These are phyloP conservation scores for Alternaria conjuncta DNA, from an alignment of 2,329 filamentous ascomycete species.

Conservation along the genomic window DNA sequence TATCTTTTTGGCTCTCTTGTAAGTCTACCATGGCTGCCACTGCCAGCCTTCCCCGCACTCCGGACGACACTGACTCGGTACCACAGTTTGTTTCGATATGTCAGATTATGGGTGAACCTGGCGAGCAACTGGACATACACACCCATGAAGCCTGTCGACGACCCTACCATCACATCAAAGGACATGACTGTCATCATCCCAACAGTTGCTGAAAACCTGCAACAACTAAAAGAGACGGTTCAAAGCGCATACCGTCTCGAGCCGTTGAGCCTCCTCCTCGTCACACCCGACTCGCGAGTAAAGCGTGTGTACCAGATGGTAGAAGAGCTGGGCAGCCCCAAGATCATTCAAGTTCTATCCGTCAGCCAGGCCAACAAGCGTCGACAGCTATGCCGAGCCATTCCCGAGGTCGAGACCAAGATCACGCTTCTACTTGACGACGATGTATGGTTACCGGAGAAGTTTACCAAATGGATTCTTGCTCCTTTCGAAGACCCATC, in stretches of 20 bases:
- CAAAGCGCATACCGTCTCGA: constrained; percentile 75
- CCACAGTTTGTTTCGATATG: constrained; percentile 81
- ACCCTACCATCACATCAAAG: constrained; percentile 77
- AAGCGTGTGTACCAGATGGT: constrained; percentile 69
- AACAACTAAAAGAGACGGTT: constrained; percentile 82
- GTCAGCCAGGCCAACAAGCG: constrained; percentile 93
- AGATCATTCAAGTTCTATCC: constrained; percentile 74
- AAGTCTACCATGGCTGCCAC: constrained; percentile 22
- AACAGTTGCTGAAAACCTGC: constrained; percentile 85
- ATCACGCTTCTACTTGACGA: constrained; percentile 96
- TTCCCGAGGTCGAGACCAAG: constrained; percentile 80
- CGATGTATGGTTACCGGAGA: constrained; percentile 90
- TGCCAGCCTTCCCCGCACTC: constrained; percentile 8
- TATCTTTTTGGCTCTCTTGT: constrained; percentile 47
- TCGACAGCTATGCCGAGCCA: constrained; percentile 88
- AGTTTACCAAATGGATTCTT: constrained; percentile 87
- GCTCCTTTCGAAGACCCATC: constrained; percentile 85
- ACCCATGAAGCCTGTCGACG: constrained; percentile 80
- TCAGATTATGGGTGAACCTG: constrained; percentile 83
- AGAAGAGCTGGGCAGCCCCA: constrained; percentile 50
- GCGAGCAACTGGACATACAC: constrained; percentile 79
- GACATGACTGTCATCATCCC: constrained; percentile 96
- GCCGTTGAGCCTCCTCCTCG: constrained; percentile 77
- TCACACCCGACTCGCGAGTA: constrained; percentile 83
- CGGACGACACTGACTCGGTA: constrained; percentile 30